Conservation (phyloP, 2,329 filamentous ascomycete species). For the Diatrype stigma region DNA sequence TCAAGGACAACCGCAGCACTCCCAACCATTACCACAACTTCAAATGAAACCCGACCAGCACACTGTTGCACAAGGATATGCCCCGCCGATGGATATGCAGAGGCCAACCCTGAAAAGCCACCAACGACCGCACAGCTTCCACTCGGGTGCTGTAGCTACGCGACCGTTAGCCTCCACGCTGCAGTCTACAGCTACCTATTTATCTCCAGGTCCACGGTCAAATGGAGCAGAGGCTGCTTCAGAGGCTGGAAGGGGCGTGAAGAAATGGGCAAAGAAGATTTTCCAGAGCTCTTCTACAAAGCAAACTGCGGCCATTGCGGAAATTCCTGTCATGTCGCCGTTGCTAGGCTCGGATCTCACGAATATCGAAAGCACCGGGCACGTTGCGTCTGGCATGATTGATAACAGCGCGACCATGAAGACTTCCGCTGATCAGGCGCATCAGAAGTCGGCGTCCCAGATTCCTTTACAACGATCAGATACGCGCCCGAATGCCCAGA, state of each 20-base stretch:
- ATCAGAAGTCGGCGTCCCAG: background rate
- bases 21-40: background rate
- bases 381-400: background rate
- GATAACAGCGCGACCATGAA: no score
- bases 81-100: no score
- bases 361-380: constrained; percentile 1
- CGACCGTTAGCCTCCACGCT: background rate
- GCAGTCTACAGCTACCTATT: background rate
- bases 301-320: constrained; percentile 19
- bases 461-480: background rate
- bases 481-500: no score
- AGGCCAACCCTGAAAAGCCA: background rate
- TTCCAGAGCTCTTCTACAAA: constrained; percentile 21
- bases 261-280: constrained; percentile 28
- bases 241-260: constrained; percentile 23
- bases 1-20: background rate
- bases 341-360: constrained; percentile 14
- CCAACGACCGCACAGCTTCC: background rate
- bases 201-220: background rate
- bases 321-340: constrained; percentile 16
- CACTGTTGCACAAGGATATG: no score
- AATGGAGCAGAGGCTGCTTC: constrained; percentile 10
- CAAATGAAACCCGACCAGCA: constrained; percentile 8
- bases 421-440: background rate
- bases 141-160: background rate